Conservation (phyloP, 2,329 filamentous ascomycete species). For the Thielaviopsis populi region DNA sequence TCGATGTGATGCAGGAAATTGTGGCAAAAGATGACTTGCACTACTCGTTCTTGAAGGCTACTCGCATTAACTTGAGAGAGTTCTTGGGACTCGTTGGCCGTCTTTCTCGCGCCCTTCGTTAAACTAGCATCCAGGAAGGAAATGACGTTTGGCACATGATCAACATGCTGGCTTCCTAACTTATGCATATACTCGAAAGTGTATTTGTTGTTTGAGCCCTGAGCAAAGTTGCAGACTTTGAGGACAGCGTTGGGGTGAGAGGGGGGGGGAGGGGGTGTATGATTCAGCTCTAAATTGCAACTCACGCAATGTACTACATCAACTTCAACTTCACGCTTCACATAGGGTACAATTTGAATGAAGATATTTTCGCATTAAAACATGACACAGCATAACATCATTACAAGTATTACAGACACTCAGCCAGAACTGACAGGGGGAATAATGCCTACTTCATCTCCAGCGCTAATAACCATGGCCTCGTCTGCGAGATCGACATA, state of each 20-base stretch:
- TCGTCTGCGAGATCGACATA: conserved; percentile 55
- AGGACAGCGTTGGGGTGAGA: too few species aligned
- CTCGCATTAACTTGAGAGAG: background rate
- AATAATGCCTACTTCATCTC: conserved; percentile 76
- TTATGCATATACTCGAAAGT: too few species aligned
- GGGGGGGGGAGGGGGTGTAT: too few species aligned
- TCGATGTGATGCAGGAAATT: background rate
- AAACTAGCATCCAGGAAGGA: background rate
- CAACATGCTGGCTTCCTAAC: background rate
- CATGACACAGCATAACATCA: background rate
- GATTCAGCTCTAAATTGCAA: background rate
- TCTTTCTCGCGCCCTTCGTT: background rate
- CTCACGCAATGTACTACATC: background rate
- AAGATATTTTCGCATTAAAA: background rate
- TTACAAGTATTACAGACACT: conserved; percentile 18
- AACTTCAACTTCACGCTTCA: background rate
- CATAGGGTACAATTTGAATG: background rate
- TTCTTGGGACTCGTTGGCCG: background rate
- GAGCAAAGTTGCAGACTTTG: too few species aligned
- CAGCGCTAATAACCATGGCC: conserved; percentile 44
- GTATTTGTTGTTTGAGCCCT: too few species aligned
- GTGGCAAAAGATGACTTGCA: background rate
- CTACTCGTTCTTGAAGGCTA: background rate
- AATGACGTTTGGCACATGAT: background rate
- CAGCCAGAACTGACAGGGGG: conserved; percentile 77